These are phyloP conservation scores for Myxozyma neotropica DNA, from an alignment of 805 yeast genomes.

Conservation along the genomic window DNA sequence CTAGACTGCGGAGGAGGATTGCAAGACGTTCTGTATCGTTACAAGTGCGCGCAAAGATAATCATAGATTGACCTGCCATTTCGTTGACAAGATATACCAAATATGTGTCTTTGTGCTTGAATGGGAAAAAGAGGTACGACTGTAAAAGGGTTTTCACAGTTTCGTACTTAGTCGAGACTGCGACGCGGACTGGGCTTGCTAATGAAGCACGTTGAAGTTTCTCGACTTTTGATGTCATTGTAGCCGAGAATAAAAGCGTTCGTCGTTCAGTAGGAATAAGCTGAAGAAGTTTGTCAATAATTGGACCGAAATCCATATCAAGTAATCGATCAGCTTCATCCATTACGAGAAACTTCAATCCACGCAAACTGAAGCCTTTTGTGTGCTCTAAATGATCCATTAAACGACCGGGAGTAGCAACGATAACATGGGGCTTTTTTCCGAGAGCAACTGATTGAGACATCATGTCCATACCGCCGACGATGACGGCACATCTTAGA, in stretches of 20 bases:
- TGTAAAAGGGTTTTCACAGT: conserved; percentile 95
- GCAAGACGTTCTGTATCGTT: conserved; percentile 94
- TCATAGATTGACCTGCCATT: conserved; percentile 78
- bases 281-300: conserved; percentile 79
- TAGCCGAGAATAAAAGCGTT: conserved; percentile 90
- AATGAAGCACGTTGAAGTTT: conserved; percentile 92
- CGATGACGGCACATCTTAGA: conserved; percentile 81
- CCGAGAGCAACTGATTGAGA: conserved; percentile 92
- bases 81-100: conserved; percentile 83
- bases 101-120: conserved; percentile 87
- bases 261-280: conserved; percentile 79
- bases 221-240: conserved; percentile 94
- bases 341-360: conserved; percentile 84
- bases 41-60: conserved; percentile 90
- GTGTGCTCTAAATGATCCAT: conserved; percentile 95
- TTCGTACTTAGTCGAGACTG: conserved; percentile 83
- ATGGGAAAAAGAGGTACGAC: conserved; percentile 85
- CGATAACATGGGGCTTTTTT: conserved; percentile 91
- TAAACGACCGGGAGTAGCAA: conserved; percentile 89
- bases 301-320: conserved; percentile 97
- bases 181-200: conserved; percentile 83
- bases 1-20: conserved; percentile 72
- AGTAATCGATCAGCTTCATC: conserved; percentile 99
- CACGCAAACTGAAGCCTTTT: conserved; percentile 83
- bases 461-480: conserved; percentile 99